Conservation (phyloP, 169 alveolate species). For the Sarcocystis neurona region DNA sequence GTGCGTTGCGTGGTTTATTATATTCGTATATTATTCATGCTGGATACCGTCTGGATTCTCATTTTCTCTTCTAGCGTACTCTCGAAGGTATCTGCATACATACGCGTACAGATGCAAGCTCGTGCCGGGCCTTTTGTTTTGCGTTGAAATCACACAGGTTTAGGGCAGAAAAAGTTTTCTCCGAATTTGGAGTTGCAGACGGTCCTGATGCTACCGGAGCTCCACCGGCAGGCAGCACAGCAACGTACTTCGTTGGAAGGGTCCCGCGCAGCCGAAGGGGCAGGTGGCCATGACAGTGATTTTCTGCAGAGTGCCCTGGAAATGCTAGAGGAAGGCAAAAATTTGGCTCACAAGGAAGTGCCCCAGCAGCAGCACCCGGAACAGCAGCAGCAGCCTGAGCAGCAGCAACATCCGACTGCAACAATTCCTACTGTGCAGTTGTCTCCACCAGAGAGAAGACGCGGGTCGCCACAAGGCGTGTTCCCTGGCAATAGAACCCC, state of each 20-base stretch:
- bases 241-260: not conserved
- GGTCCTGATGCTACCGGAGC: not conserved
- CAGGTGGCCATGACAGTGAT: not conserved
- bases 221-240: not conserved
- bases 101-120: not conserved
- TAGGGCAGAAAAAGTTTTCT: not conserved
- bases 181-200: not conserved
- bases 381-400: not conserved
- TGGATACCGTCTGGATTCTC: not conserved
- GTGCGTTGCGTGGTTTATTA: too few relatives aligned
- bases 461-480: too few relatives aligned
- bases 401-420: too few relatives aligned
- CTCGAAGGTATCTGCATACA: not conserved
- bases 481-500: not conserved
- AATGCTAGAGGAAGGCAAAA: not conserved
- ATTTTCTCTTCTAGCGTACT: too few relatives aligned
- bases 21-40: not conserved
- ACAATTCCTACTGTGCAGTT: too few relatives aligned
- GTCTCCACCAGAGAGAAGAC: too few relatives aligned
- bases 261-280: too few relatives aligned
- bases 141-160: not conserved
- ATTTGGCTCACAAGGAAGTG: not conserved
- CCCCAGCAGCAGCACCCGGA: not conserved
- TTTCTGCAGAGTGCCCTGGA: not conserved
- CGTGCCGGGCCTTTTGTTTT: not conserved